These are phyloP conservation scores for Lactarius quietus DNA, from an alignment of 768 basidiomycete genomes.

Conservation along the genomic window DNA sequence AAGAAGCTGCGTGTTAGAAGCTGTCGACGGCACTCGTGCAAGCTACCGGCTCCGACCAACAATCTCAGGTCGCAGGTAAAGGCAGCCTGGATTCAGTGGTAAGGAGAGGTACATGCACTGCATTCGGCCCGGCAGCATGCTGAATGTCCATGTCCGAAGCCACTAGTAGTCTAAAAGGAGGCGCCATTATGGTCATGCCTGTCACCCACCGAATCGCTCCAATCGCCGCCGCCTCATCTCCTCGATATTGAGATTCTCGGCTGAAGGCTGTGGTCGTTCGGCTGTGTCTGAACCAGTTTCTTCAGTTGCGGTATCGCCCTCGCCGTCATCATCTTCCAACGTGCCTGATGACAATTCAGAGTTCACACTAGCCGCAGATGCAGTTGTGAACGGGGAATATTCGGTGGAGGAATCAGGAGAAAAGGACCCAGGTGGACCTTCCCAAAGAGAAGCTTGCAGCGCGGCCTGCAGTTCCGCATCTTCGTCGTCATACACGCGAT, in stretches of 20 bases:
- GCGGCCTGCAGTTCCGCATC: constrained; percentile 87
- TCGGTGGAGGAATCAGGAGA: constrained; percentile 30
- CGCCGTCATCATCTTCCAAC: background rate
- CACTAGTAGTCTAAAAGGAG: background rate
- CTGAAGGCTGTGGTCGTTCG: background rate
- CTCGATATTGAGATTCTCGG: constrained; percentile 27
- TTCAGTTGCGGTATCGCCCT: constrained; percentile 9
- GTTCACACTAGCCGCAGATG: constrained; percentile 4
- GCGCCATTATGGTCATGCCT: background rate
- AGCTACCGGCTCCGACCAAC: background rate
- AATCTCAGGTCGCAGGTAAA: background rate
- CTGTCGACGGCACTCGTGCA: background rate
- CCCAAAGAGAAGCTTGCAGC: constrained; percentile 74
- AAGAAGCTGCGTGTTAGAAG: too few relatives aligned
- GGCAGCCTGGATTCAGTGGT: background rate
- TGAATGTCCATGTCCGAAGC: background rate
- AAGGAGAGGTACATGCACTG: background rate
- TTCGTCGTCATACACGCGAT: constrained; percentile 77
- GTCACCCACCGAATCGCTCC: constrained; percentile 31
- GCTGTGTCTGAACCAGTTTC: constrained; percentile 20
- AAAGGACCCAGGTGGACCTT: constrained; percentile 50
- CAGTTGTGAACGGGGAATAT: constrained; percentile 8
- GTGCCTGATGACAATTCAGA: background rate
- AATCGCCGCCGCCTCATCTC: constrained; percentile 35
- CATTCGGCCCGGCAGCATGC: background rate